Conservation (phyloP, 768 basidiomycete genomes). For the Clitopilus passeckerianus region DNA sequence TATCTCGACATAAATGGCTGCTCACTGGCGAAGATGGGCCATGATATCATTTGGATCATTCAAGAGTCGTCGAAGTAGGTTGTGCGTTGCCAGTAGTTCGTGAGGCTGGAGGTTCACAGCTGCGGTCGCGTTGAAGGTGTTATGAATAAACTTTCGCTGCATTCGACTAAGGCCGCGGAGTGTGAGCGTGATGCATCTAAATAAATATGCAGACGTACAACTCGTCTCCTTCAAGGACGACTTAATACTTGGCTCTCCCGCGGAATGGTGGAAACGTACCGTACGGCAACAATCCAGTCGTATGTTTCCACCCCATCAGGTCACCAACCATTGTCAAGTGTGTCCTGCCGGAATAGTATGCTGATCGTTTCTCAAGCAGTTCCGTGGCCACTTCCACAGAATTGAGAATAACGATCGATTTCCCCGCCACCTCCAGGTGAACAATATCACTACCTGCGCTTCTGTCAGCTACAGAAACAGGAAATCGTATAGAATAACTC, state of each 20-base stretch:
- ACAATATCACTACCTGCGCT: too few relatives aligned
- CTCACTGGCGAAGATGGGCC: constrained; percentile 5
- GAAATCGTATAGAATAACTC: too few relatives aligned
- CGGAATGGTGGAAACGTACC: background rate
- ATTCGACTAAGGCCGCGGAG: background rate
- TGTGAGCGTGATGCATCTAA: background rate
- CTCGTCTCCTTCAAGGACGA: background rate
- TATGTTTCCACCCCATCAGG: background rate
- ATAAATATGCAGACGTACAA: background rate
- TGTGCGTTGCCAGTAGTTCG: constrained; percentile 9
- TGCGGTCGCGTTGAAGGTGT: constrained; percentile 9
- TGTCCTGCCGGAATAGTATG: too few relatives aligned
- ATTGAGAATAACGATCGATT: too few relatives aligned
- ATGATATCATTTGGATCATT: constrained; percentile 28
- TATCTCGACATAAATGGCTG: background rate
- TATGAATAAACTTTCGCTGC: constrained; percentile 10
- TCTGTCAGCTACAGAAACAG: too few relatives aligned
- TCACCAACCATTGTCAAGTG: background rate
- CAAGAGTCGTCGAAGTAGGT: constrained; percentile 17
- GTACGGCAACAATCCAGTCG: background rate
- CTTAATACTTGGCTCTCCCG: background rate
- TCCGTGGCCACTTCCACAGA: too few relatives aligned
- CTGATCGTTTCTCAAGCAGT: too few relatives aligned
- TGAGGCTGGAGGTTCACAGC: constrained; percentile 7
- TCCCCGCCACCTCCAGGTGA: too few relatives aligned